Conservation (phyloP, 2,329 filamentous ascomycete species). For the Trichophyton mentagrophytes region DNA sequence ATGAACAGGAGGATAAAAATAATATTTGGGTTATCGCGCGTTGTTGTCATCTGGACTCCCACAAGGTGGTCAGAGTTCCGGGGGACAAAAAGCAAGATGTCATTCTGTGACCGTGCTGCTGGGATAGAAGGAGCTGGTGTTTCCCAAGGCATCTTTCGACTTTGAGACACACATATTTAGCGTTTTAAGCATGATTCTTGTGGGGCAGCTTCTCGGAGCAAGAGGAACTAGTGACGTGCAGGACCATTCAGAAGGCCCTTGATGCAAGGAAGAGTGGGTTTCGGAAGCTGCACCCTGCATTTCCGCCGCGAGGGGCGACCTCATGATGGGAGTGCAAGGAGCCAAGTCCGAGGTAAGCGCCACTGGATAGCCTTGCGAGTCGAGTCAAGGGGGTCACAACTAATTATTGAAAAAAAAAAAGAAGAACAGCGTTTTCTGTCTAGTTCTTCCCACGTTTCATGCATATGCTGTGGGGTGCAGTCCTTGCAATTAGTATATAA, state of each 20-base stretch:
- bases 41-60: not conserved
- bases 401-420: not conserved
- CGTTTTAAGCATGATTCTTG: not conserved
- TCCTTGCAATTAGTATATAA: not conserved
- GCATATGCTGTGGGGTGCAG: not conserved
- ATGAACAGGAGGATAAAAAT: not conserved
- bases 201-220: not conserved
- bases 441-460: constrained; percentile 1
- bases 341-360: constrained; percentile 6
- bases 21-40: not conserved
- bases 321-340: not conserved
- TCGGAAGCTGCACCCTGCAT: not conserved
- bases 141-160: not conserved
- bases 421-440: not conserved
- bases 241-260: not conserved
- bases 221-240: not conserved
- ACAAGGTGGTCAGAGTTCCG: not conserved
- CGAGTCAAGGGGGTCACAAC: not conserved
- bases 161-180: constrained; percentile 1
- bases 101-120: not conserved
- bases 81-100: not conserved
- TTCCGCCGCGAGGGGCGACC: constrained; percentile 1
- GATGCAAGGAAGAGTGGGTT: constrained; percentile 2
- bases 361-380: constrained; percentile 1
- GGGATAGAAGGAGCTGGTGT: not conserved